Evolutionary conservation across 1,139 yeast species (phyloP), one percentile per base, ranked within the genome.

Genomic region (Eremothecium cymbalariae): DNA sequence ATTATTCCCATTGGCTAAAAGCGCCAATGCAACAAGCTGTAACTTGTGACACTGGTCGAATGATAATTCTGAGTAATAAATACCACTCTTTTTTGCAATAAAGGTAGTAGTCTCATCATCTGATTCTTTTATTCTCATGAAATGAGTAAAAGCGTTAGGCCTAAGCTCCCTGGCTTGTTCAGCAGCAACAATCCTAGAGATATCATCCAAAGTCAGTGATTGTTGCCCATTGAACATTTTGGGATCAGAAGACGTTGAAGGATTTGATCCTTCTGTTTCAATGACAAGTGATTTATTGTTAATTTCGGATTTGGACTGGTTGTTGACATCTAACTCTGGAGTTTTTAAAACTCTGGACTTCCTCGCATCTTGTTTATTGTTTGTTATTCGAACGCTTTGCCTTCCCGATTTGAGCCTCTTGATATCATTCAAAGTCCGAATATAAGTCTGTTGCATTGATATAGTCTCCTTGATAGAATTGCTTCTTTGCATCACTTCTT

Each of bases 161-260:
- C 95, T 71, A 51, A 84, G 80, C 45, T 85, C 95, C 44, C 96
- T 69, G 0, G 97, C 95, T 58, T 88, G 96, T 51, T 90, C 97
- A 5, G 95, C 94, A 2, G 96, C 95, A 8, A 90, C 97, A 52
- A 90, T 88, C 46, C 97, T 70, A 5, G 97, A 95, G 47, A 90
- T 90, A 60, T 90, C 99, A 59, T 90, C 98, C 50, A 90, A 69
- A 0, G 96, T 88, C 38, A 90, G 70, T 1, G 94, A 79, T 48
- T 83, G 83, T 48, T 88, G 94, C 52, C 77, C 83, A 51, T 80
- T 76, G 40, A 84, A 67, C 34, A 81, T 62, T 2, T 12, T 25
- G 4, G 28, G 15, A 17, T 15, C n/a, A 17, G n/a, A 17, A 5
- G 14, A 15, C 8, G 25, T 25, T n/a, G 19, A 11, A 11, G 11